Base-by-base conservation (phyloP, 371 early-diverging fungal species). In the Apophysomyces sp. region DNA sequence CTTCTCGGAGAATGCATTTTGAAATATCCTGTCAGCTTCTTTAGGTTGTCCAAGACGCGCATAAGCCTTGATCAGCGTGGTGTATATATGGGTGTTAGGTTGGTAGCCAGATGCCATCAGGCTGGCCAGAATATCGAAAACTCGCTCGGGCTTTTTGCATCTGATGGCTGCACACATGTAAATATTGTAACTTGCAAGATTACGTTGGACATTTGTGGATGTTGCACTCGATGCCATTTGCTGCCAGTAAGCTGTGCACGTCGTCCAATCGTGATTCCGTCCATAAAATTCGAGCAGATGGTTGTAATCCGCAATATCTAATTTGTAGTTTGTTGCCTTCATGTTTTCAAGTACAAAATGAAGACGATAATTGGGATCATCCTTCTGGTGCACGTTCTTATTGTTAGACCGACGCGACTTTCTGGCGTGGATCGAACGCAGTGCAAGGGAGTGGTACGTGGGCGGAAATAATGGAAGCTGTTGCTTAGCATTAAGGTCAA, bases 231-330 rank as follows among this genome's bases (percentile, higher is more conserved):
- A 66, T 26, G 18, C 51, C 60, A 30, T 52, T 30, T 55, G 55
- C 24, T 37, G 57, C 55, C 55, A 55, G n/a, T 44, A 44, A 6
- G 21, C 21, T 9, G 49, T 44, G 9, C 74, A 73, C 1, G 71
- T 52, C 11, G 62, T 54, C 69, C 73, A 75, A 39, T 78, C 76
- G 3, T 63, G 53, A 2, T 61, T 32, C 15, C 74, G 79, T 21
- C 78, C 74, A 58, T 67, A 75, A 44, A 76, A 73, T 2, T 73
- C 73, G 18, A 82, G 57, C 40, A 82, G n/a, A 24, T 79, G 66
- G 53, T 78, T 77, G 34, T 82, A 82, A 55, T 82, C 82, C 12
- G 76, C 72, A 15, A 73, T 57, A 56, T 75, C 73, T 0, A 66
- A 68, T 29, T 60, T 8, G 34, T 60, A 40, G 2, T 55, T 39